Base-by-base conservation (phyloP, 2,329 filamentous ascomycete species). In the Xylaria polymorpha region DNA sequence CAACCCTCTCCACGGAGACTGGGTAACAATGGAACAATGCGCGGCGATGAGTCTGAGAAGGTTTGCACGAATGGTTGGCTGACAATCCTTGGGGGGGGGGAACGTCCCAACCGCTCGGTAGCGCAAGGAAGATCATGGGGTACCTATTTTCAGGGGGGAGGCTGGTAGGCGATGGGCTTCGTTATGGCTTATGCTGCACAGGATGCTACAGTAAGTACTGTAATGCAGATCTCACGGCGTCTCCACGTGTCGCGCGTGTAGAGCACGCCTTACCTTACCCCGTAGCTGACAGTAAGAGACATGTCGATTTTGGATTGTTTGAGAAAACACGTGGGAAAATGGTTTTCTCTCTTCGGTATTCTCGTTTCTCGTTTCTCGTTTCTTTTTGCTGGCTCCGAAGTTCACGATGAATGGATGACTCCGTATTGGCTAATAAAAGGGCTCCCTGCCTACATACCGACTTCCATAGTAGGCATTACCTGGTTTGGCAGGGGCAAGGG, bases 41-140 rank as follows among this genome's bases (percentile, higher is more conserved):
- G 25, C 51, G 51, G 37, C 18, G 51, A 20, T 20, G 50, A 50
- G 10, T 5, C 25, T 2, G 25, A 53, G 25, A 53, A 29, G 9
- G 12, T 25, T 35, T 35, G 12, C 25, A 35, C 25, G 25, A 32
- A 51, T 12, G 35, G 32, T 25, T 15, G 35, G 53, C 35, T 56
- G 20, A 1, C 35, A 4, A 9, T 7, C 25, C 18, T 8, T 57
- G 37, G 37, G 43, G 22, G 20, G 20, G 10, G 22, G 20, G 20
- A 10, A 43, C 1, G 58, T 59, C 63, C 67, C 67, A 66, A 29
- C 58, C 8, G 22, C 25, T 60, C 9, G 67, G 67, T 69, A 69
- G 44, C 63, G 20, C 51, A 15, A 61, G 50, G 39, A 41, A 56
- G 43, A 66, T 62, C 20, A n/a, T 46, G 58, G 58, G 44, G 66